Evolutionary conservation across 164 flowering plant genomes (phyloP).

Genomic region (Dillenia suffruticosa): DNA sequence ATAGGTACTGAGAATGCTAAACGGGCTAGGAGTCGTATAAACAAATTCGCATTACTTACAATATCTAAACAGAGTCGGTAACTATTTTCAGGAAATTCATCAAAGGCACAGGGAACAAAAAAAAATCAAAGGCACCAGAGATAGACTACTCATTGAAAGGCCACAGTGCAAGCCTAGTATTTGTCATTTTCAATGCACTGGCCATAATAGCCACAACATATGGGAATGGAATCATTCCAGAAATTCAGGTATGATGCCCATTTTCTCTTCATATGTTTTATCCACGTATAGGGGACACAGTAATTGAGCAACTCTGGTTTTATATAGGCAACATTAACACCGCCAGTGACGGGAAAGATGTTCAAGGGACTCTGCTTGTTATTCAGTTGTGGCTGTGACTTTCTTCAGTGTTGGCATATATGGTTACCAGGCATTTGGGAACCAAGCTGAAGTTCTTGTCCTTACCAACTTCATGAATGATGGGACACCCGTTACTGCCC

Average conservation of each 20-base stretch:
- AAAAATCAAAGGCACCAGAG: slow-evolving; percentile 47
- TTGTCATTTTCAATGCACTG: slow-evolving; percentile 53
- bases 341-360: slow-evolving; percentile 77
- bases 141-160: slow-evolving; percentile 45
- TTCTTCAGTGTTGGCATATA: slow-evolving; percentile 65
- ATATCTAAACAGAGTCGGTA: no score
- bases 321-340: slow-evolving; percentile 56
- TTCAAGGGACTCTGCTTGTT: slow-evolving; percentile 66
- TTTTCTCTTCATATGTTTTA: background rate
- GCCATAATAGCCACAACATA: slow-evolving; percentile 65
- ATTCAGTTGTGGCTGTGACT: slow-evolving; percentile 33
- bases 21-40: no score
- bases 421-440: slow-evolving; percentile 78
- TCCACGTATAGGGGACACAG: background rate
- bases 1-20: slow-evolving; percentile 32
- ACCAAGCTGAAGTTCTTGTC: slow-evolving; percentile 37
- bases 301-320: background rate
- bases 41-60: background rate
- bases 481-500: slow-evolving; percentile 35
- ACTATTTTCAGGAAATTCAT: slow-evolving; percentile 35
- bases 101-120: no score
- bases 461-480: slow-evolving; percentile 41
- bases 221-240: slow-evolving; percentile 76
- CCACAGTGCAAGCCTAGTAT: slow-evolving; percentile 19
- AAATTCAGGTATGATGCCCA: slow-evolving; percentile 44